Evolutionary conservation across 2,329 filamentous ascomycete genomes (phyloP), one percentile per base, ranked within the genome.

Genomic region (Colletotrichum liaoningense): DNA sequence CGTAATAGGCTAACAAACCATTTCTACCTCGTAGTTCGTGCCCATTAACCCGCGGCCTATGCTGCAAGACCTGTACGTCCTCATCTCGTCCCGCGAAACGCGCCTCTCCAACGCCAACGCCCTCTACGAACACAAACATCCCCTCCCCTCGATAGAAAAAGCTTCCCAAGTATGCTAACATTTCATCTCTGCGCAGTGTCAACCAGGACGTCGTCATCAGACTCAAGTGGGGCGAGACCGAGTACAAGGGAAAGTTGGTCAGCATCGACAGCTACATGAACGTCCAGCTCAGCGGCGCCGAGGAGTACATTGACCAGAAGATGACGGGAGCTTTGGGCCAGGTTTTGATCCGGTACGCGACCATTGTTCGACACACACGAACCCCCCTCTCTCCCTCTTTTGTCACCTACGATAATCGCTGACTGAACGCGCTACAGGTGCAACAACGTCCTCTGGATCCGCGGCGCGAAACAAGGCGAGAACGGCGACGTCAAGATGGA

Each of bases 251-350:
- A 82, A 91, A 91, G 77, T 91, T 99, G 75, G 94, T 98, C 81
- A 96, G 93, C 79, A 94, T 97, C 81, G 97, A 99, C 86, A 95
- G 94, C 81, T 99, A 99, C 88, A 98, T 99, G 96, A 99, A 99
- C 87, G 92, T 99, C 76, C 95, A 98, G 86, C 90, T 99, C 76
- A 92, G 92, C 77, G 93, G 93, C 79, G 95, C 96, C 64, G 94
- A 98, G 85, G 97, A 99, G 84, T 98, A 93, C 85, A 94, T 98
- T 80, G 92, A 95, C 81, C 93, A 94, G 78, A 94, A 97, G 89
- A 92, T 91, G 82, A 95, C 93, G 46, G 96, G 95, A 70, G 91
- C 91, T 62, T 86, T 99, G 77, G 97, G 97, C 7, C 93, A 98
- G 84, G 95, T 99, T 58, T 84, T 99, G 79, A 98, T 99, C 80